Evolutionary conservation across 2,329 filamentous ascomycete genomes (phyloP).

Genomic region (Sarocladiaceae sp.): DNA sequence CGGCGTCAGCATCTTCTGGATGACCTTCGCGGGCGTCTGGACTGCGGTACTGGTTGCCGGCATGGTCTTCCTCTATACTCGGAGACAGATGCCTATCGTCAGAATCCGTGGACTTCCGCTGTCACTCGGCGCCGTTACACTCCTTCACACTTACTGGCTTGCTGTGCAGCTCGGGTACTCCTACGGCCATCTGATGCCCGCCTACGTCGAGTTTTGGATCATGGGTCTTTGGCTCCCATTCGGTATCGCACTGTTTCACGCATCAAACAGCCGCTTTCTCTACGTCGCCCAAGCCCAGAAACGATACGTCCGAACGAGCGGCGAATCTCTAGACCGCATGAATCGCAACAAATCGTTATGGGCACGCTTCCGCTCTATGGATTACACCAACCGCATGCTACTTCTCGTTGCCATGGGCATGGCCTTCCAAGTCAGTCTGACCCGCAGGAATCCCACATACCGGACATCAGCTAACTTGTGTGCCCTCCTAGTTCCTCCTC

Average conservation of each 20-base stretch:
- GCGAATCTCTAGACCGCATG: not conserved
- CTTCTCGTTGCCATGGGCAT: conserved; percentile 47
- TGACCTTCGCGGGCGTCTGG: conserved; percentile 11
- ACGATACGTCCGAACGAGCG: conserved; percentile 16
- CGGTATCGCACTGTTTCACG: conserved; percentile 60
- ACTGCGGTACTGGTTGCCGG: conserved; percentile 17
- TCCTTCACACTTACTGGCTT: conserved; percentile 36
- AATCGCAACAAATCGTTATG: conserved; percentile 21
- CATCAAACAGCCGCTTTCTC: conserved; percentile 54
- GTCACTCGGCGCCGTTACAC: conserved; percentile 30
- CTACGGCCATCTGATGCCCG: conserved; percentile 33
- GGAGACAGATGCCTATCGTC: conserved; percentile 29
- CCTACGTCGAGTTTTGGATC: conserved; percentile 53
- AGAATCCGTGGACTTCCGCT: conserved; percentile 32
- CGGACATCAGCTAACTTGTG: not conserved
- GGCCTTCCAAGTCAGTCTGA: conserved; percentile 42
- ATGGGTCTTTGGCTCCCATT: conserved; percentile 60
- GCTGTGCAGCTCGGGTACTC: conserved; percentile 31
- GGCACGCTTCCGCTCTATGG: conserved; percentile 31
- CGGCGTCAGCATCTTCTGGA: conserved; percentile 11
- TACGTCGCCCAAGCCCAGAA: conserved; percentile 48
- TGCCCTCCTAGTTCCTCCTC: conserved; percentile 42
- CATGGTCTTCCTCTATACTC: conserved; percentile 31
- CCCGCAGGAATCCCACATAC: not conserved
- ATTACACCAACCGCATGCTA: conserved; percentile 43